A percentile compares a stretch with the other conserved stretches of the same genome.
Conservation (phyloP, 2,329 filamentous ascomycete genomes). For the Elsinoe necatrix region DNA sequence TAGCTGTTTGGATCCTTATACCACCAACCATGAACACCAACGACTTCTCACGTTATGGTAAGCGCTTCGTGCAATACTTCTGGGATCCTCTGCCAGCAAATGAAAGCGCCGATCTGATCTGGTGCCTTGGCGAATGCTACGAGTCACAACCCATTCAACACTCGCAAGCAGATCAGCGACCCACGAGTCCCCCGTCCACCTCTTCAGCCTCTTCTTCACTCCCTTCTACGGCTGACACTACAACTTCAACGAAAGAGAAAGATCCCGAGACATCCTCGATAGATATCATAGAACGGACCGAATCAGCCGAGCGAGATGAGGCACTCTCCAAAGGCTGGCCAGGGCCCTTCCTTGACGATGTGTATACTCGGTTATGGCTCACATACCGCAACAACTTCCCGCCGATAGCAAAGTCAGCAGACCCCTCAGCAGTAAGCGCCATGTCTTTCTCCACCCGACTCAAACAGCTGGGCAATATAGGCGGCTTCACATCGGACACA, state of each 20-base stretch:
- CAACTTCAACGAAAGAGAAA: conserved; percentile 19
- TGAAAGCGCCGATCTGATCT: conserved; percentile 66
- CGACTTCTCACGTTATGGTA: conserved; percentile 64
- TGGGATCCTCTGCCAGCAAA: conserved; percentile 87
- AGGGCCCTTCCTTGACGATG: conserved; percentile 75
- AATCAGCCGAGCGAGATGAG: conserved; percentile 24
- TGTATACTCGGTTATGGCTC: conserved; percentile 91
- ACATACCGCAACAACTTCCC: conserved; percentile 87
- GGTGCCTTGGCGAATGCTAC: conserved; percentile 64
- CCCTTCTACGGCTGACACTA: conserved; percentile 28
- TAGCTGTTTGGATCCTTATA: not conserved
- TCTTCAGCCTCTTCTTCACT: conserved; percentile 23
- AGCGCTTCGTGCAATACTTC: conserved; percentile 80
- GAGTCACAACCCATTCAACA: conserved; percentile 29
- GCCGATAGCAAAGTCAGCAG: conserved; percentile 68
- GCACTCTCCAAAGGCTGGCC: conserved; percentile 62
- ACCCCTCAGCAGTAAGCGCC: conserved; percentile 59
- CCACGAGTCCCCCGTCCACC: conserved; percentile 24
- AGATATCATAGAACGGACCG: conserved; percentile 10
- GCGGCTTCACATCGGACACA: conserved; percentile 82
- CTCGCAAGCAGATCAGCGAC: conserved; percentile 17
- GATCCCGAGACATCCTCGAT: conserved; percentile 20
- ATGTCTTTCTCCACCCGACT: conserved; percentile 80
- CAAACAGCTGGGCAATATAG: conserved; percentile 68
- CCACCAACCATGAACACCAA: conserved; percentile 50